A percentile compares a stretch with the other conserved stretches of the same genome.
phyloP scores from a whole-genome alignment of 2,329 filamentous ascomycete genomes.

The Dactylellina drechsleri region DNA sequence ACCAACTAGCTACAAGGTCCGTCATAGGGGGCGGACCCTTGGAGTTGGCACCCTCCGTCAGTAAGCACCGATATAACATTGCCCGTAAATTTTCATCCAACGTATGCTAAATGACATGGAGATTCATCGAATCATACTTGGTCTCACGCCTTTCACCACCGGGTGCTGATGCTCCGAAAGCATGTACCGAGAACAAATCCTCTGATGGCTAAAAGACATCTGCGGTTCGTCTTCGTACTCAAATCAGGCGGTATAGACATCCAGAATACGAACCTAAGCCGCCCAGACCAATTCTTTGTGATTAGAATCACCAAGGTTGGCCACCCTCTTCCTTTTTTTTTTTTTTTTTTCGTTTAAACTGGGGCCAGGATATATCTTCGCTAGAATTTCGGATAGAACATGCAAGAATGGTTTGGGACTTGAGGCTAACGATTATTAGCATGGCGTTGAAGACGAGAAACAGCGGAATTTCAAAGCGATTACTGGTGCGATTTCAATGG shows the following conservation, averaged over 20 bases:
- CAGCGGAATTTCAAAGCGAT: constrained; percentile 37
- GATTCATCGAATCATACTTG: constrained; percentile 46
- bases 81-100: neutral
- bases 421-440: constrained; percentile 39
- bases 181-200: constrained; percentile 48
- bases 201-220: constrained; percentile 31
- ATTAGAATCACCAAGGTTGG: constrained; percentile 46
- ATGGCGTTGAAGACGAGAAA: constrained; percentile 51
- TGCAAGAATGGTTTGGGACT: constrained; percentile 16
- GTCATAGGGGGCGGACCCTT: constrained; percentile 44
- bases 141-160: constrained; percentile 44
- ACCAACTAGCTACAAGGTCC: constrained; percentile 42
- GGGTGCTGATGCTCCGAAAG: constrained; percentile 46
- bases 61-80: constrained; percentile 20
- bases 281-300: constrained; percentile 46
- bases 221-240: constrained; percentile 52
- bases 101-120: constrained; percentile 3
- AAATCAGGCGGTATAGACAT: constrained; percentile 45
- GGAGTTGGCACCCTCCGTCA: constrained; percentile 46
- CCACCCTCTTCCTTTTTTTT: neutral
- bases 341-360: neutral
- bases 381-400: constrained; percentile 14
- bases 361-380: constrained; percentile 5
- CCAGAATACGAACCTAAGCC: constrained; percentile 47
- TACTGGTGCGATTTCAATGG: constrained; percentile 53